Percentiles rank a stretch among this genome's conserved stretches.
phyloP scores from a whole-genome alignment of 2,329 filamentous ascomycete genomes.

The Diaporthe citriasiana region DNA sequence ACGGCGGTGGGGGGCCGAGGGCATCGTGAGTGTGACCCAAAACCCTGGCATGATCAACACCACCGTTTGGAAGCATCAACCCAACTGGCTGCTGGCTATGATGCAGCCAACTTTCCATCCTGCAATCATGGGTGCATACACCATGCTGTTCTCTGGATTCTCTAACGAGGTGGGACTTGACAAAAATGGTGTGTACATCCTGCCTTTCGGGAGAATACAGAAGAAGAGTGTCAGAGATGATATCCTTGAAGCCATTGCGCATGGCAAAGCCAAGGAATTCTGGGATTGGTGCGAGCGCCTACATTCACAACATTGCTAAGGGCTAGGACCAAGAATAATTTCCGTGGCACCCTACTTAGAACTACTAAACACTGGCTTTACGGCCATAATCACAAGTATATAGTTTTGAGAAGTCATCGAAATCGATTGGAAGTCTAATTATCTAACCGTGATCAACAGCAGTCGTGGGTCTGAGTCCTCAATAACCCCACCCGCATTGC shows the following conservation, averaged over 20 bases:
- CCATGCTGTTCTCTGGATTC: conserved; percentile 39
- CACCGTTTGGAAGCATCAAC: conserved; percentile 39
- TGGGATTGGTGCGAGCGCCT: conserved; percentile 41
- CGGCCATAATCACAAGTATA: too few species aligned
- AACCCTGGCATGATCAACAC: conserved; percentile 42
- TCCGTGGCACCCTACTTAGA: too few species aligned
- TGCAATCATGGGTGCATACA: conserved; percentile 36
- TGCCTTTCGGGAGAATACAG: conserved; percentile 40
- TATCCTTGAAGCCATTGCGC: conserved; percentile 34
- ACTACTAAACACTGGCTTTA: neutral
- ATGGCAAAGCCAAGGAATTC: conserved; percentile 35
- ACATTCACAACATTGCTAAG: neutral
- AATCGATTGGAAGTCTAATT: neutral
- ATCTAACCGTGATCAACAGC: conserved; percentile 11
- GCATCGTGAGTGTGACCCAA: conserved; percentile 38
- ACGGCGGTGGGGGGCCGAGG: conserved; percentile 36
- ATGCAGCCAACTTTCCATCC: conserved; percentile 36
- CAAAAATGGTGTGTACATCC: conserved; percentile 38
- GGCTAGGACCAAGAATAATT: neutral
- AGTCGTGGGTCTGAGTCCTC: conserved; percentile 21
- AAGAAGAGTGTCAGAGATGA: conserved; percentile 33
- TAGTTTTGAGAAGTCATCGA: neutral
- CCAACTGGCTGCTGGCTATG: conserved; percentile 33
- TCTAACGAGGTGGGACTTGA: conserved; percentile 31
- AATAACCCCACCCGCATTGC: conserved; percentile 35